Evolutionary conservation across 306 rosid genomes (phyloP), one percentile per base, ranked within the genome.

Genomic region (Lotus japonicus): DNA sequence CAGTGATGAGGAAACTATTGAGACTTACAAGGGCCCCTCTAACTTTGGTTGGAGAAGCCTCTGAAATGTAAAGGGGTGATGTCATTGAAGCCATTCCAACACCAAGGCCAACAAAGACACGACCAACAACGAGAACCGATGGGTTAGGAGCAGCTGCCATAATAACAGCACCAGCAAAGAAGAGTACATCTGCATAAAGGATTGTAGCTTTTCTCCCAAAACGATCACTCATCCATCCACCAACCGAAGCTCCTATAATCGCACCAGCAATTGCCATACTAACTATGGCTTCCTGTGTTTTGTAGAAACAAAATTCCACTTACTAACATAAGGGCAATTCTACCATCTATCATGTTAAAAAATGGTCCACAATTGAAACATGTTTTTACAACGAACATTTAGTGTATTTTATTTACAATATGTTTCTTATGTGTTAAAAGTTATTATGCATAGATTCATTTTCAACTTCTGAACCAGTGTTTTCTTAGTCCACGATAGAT

Each of bases 61-160:
- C 86, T 2, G 89, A 82, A 16, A 85, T 85, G 77, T 82, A 82
- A 26, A 85, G 58, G 9, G 89, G 84, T 2, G 86, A 8, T 51
- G 86, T 66, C 86, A 85, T 79, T 41, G 84, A 85, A 1, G 87
- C 86, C 89, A 85, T 82, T 26, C 88, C 88, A 42, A 81, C 85
- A 12, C 88, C 88, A 1, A 81, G 9, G 10, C 88, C 88, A 16
- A 84, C 85, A 16, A 81, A 78, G 26, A 75, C 50, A 46, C 88
- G 61, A 1, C 86, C 85, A 17, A 64, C 19, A 6, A 84, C 33
- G 9, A 84, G 84, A 39, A 78, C 8, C 0, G 75, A 1, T 0
- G 83, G 75, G 14, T 60, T 71, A 1, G 73, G 45, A 23, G 87
- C 66, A 1, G 78, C 35, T 4, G 87, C 85, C 83, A 85, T 70